Percentiles rank a stretch among this genome's conserved stretches.
These are phyloP conservation scores for Heterobasidion irregulare DNA, from an alignment of 1,284 basidiomycete genomes.

Conservation along the genomic window DNA sequence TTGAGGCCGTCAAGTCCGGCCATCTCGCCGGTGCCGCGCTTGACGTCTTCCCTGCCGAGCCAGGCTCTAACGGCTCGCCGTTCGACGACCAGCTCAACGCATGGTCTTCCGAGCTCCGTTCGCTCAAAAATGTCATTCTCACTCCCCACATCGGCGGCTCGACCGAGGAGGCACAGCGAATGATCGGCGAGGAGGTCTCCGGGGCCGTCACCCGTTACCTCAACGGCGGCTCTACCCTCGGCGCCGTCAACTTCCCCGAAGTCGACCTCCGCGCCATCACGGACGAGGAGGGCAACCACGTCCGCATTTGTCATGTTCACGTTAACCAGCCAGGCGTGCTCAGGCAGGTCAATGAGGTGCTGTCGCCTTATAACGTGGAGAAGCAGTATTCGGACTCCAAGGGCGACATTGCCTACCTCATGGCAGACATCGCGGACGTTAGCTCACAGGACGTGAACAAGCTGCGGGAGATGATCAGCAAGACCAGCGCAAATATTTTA, in stretches of 20 bases:
- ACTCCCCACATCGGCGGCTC: conserved; percentile 99
- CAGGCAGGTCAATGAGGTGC: conserved; percentile 87
- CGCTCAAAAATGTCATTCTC: conserved; percentile 83
- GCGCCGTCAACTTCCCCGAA: conserved; percentile 98
- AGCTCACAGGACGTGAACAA: conserved; percentile 76
- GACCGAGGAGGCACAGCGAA: conserved; percentile 96
- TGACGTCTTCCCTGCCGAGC: conserved; percentile 94
- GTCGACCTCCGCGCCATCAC: conserved; percentile 93
- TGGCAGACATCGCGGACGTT: conserved; percentile 94
- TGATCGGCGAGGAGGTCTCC: conserved; percentile 96
- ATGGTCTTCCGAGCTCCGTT: conserved; percentile 71
- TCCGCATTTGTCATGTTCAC: conserved; percentile 96
- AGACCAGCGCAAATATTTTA: conserved; percentile 81
- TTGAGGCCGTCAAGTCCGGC: conserved; percentile 74
- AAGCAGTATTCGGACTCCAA: conserved; percentile 98
- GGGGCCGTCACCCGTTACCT: conserved; percentile 84
- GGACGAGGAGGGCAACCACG: conserved; percentile 71
- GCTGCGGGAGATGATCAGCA: conserved; percentile 78
- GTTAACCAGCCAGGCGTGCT: conserved; percentile 97
- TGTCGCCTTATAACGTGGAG: conserved; percentile 96
- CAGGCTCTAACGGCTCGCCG: conserved; percentile 80
- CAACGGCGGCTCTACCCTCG: conserved; percentile 85
- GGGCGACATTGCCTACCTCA: conserved; percentile 90
- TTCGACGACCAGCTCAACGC: conserved; percentile 83
- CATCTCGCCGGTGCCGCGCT: conserved; percentile 92